Evolutionary conservation across 1,284 basidiomycete genomes (phyloP).

Genomic region (Naganishia liquefaciens): DNA sequence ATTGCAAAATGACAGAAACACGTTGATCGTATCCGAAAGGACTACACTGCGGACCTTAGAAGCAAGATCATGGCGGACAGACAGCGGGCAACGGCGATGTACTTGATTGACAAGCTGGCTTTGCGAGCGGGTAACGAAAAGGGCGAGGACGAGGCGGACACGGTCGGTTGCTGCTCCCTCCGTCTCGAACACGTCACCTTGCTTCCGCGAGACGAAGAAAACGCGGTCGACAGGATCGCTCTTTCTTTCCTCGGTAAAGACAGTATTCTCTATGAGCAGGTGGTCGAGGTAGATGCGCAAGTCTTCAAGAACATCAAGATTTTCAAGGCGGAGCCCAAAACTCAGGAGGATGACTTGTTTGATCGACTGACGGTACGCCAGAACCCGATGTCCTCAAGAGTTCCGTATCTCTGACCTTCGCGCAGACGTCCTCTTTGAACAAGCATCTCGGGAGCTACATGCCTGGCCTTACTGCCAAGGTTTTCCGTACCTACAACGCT

Average conservation of each 20-base stretch:
- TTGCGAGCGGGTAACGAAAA: constrained; percentile 98
- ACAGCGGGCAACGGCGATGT: constrained; percentile 93
- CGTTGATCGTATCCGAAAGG: constrained; percentile 82
- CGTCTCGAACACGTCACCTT: constrained; percentile 93
- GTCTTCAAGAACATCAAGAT: constrained; percentile 88
- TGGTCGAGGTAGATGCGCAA: constrained; percentile 79
- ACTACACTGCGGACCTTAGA: constrained; percentile 80
- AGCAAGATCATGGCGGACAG: constrained; percentile 88
- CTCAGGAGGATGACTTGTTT: constrained; percentile 84
- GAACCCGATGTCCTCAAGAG: constrained; percentile 2
- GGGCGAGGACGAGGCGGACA: constrained; percentile 96
- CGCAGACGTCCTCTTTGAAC: constrained; percentile 78
- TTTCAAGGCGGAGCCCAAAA: constrained; percentile 86
- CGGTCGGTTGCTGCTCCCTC: constrained; percentile 93
- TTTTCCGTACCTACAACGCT: constrained; percentile 98
- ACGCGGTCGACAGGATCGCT: constrained; percentile 58
- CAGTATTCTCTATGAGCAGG: constrained; percentile 92
- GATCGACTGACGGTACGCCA: constrained; percentile 85
- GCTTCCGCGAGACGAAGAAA: constrained; percentile 66
- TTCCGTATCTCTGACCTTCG: neutral
- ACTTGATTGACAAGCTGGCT: constrained; percentile 92
- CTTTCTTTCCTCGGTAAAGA: constrained; percentile 98
- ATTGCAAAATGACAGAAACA: constrained; percentile 62
- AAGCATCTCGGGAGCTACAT: constrained; percentile 88
- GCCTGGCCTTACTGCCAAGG: constrained; percentile 94